A percentile compares a stretch with the other conserved stretches of the same genome.
Evolutionary conservation across 2,329 filamentous ascomycete genomes (phyloP).

Genomic region (Simplicillium sp.): DNA sequence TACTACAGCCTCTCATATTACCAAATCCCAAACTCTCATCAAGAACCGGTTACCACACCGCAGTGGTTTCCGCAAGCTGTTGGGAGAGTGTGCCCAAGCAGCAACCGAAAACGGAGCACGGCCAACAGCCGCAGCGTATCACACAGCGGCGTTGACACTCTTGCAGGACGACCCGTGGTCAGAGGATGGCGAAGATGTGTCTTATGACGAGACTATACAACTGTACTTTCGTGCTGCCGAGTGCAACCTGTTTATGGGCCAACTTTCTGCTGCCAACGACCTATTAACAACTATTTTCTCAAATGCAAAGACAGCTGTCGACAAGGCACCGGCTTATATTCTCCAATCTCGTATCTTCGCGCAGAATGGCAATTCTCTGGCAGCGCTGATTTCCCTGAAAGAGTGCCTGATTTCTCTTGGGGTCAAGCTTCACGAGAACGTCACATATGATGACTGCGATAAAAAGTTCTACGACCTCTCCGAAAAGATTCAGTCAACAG

Average conservation of each 20-base stretch:
- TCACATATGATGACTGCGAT: constrained; percentile 71
- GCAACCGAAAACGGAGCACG: constrained; percentile 77
- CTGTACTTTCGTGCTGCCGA: constrained; percentile 74
- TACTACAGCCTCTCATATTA: constrained; percentile 72
- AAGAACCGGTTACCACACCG: constrained; percentile 52
- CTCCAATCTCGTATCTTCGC: constrained; percentile 72
- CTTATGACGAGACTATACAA: constrained; percentile 77
- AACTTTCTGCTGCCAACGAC: constrained; percentile 56
- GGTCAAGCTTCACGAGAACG: constrained; percentile 53
- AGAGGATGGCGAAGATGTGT: constrained; percentile 58
- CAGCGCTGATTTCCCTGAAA: constrained; percentile 61
- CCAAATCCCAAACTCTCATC: constrained; percentile 66
- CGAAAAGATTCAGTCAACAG: constrained; percentile 49
- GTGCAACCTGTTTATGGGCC: constrained; percentile 70
- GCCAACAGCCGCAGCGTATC: constrained; percentile 75
- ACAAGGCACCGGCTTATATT: constrained; percentile 78
- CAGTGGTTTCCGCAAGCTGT: constrained; percentile 60
- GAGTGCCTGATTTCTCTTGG: constrained; percentile 63
- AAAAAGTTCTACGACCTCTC: constrained; percentile 56
- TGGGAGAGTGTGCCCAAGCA: constrained; percentile 69
- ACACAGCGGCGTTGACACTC: constrained; percentile 65
- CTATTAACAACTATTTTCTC: constrained; percentile 62
- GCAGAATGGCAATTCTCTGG: constrained; percentile 60
- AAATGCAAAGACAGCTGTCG: constrained; percentile 61
- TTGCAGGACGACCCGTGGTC: constrained; percentile 74